Percentiles rank a stretch among this genome's conserved stretches.
phyloP scores from a whole-genome alignment of 2,329 filamentous ascomycete genomes.

The Aphanocladium album region DNA sequence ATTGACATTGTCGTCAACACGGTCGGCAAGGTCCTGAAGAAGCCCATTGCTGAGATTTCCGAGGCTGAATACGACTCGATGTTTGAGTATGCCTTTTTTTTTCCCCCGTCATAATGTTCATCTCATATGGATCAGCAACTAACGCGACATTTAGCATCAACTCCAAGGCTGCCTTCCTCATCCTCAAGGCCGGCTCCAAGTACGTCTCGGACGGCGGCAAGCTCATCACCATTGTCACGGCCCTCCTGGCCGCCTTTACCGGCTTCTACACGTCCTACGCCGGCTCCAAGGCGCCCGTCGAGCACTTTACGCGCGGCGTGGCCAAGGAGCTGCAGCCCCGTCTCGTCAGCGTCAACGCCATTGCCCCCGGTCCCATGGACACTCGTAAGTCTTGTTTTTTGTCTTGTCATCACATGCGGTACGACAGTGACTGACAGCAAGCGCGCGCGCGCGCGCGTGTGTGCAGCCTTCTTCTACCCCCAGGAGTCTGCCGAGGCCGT shows the following conservation, averaged over 20 bases:
- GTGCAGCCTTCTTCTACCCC: slow-evolving; percentile 38
- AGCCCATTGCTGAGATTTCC: slow-evolving; percentile 37
- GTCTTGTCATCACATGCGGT: background rate
- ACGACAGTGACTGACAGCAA: background rate
- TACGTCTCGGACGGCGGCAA: slow-evolving; percentile 41
- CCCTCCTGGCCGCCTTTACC: slow-evolving; percentile 41
- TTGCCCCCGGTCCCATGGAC: slow-evolving; percentile 35
- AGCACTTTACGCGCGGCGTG: slow-evolving; percentile 33
- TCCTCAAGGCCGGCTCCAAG: slow-evolving; percentile 37
- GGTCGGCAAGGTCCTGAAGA: slow-evolving; percentile 45
- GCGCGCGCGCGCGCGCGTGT: no score
- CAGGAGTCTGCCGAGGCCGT: slow-evolving; percentile 38
- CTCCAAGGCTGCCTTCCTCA: slow-evolving; percentile 41
- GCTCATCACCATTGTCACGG: slow-evolving; percentile 41
- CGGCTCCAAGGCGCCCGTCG: slow-evolving; percentile 36
- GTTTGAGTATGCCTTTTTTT: slow-evolving; percentile 34
- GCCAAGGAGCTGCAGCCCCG: slow-evolving; percentile 29
- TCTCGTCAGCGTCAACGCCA: slow-evolving; percentile 30
- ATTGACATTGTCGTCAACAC: slow-evolving; percentile 48
- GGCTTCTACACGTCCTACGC: slow-evolving; percentile 41
- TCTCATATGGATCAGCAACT: background rate
- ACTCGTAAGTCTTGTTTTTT: slow-evolving; percentile 28
- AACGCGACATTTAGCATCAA: slow-evolving; percentile 34
- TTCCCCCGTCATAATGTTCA: no score
- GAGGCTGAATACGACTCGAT: slow-evolving; percentile 43